These are phyloP conservation scores for Moricandia arvensis DNA, from an alignment of 345 rosid species.

Conservation along the genomic window DNA sequence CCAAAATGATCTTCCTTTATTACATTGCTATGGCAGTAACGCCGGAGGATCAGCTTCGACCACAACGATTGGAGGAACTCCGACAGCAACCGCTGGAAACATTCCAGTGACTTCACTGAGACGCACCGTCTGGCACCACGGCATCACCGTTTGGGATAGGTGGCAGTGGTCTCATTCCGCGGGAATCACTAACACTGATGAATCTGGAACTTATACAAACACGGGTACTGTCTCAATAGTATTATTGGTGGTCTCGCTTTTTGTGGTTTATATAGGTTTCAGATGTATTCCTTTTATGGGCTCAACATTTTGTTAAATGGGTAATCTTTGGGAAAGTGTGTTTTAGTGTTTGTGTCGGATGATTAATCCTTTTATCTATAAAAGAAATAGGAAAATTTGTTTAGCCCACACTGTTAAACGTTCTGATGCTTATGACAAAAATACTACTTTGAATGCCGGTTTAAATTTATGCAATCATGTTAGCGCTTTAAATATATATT, in stretches of 20 bases:
- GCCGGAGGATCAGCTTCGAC: slow-evolving; percentile 34
- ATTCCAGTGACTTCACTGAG: slow-evolving; percentile 25
- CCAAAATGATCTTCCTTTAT: not conserved
- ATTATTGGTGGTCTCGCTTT: slow-evolving; percentile 18
- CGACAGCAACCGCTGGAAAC: slow-evolving; percentile 30
- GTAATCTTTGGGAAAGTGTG: slow-evolving; percentile 5
- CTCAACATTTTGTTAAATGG: slow-evolving; percentile 22
- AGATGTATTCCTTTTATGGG: slow-evolving; percentile 8
- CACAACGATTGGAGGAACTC: slow-evolving; percentile 28
- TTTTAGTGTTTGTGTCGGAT: not conserved
- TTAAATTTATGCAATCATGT: not conserved
- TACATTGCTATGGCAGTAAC: slow-evolving; percentile 10
- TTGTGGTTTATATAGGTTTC: slow-evolving; percentile 25
- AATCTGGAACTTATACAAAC: slow-evolving; percentile 30
- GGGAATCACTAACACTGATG: slow-evolving; percentile 34
- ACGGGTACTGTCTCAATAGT: not conserved
- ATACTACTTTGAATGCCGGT: not conserved
- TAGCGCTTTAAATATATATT: not conserved
- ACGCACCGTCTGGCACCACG: slow-evolving; percentile 33
- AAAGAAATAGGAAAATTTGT: not conserved
- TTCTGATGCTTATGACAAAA: not conserved
- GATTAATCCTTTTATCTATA: not conserved
- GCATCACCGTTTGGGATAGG: slow-evolving; percentile 26
- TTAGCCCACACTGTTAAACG: not conserved
- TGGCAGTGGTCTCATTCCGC: slow-evolving; percentile 27